Evolutionary conservation across 257 asterid genomes (phyloP), one percentile per base, ranked within the genome.

Genomic region (Salvia rosmarinus): DNA sequence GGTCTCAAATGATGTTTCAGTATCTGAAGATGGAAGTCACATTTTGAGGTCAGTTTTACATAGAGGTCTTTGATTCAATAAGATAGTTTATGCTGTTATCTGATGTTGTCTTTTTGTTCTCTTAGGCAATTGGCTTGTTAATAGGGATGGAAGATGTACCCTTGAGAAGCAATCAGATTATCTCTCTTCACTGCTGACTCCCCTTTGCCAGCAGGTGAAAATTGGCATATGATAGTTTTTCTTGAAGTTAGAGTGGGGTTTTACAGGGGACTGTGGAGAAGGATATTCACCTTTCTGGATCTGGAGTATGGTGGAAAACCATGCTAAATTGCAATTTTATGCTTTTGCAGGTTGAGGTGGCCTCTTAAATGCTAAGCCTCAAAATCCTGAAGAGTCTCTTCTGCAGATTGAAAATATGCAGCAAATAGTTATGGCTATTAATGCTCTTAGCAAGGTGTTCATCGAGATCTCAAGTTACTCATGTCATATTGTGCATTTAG

Each of bases 81-180:
- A 50, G 56, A 62, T 13, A 40, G 64, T 74, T 50, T 56, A 54
- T 65, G n/a, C 39, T 68, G 70, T 34, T 50, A 34, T 64, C 73
- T 40, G 40, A 68, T 55, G 44, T 37, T 64, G 5, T 47, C 12
- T 23, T 62, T 58, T 52, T 70, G 40, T 56, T 75, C 71, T 25
- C 74, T 32, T 76, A 91, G 99, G 98, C 99, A 52, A 91, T 91
- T 78, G 99, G 99, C 62, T 86, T 87, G 82, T 82, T 95, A 58
- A 90, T 95, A 72, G 98, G 99, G 77, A 95, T 90, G 98, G 99
- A 95, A 84, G 96, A 95, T 62, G 96, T 95, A 42, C 84, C 96
- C 79, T 78, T 67, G 97, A 87, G 82, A 95, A 91, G 75, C 99
- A 95, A 77, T 79, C 89, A 7, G 91, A 84, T 37, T 95, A 87